Evolutionary conservation across 495 filamentous ascomycete genomes (phyloP).

Genomic region (Collariella sp.): DNA sequence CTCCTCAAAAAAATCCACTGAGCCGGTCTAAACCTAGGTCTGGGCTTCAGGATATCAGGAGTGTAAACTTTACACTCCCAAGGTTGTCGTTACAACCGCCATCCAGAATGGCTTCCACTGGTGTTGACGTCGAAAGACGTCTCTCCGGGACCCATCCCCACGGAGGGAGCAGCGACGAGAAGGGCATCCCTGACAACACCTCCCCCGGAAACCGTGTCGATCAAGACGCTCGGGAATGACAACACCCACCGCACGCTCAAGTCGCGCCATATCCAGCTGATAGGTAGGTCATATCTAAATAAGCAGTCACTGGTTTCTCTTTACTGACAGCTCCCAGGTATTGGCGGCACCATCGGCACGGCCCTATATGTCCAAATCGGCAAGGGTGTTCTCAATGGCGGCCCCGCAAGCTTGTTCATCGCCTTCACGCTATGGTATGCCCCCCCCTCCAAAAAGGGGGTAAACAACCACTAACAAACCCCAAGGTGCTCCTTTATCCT

Average conservation of each 20-base stretch:
- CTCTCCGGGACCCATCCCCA: not conserved
- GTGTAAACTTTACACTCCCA: not conserved
- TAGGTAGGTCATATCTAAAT: slow-evolving; percentile 22
- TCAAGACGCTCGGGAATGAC: slow-evolving; percentile 11
- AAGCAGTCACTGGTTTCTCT: not conserved
- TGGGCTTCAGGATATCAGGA: not conserved
- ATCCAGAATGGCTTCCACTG: slow-evolving; percentile 3
- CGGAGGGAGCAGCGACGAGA: slow-evolving; percentile 9
- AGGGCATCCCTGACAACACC: not conserved
- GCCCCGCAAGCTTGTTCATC: slow-evolving; percentile 66
- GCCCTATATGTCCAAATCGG: slow-evolving; percentile 51
- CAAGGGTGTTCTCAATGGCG: slow-evolving; percentile 55
- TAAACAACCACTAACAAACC: not conserved
- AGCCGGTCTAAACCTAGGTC: not conserved
- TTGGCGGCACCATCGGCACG: slow-evolving; percentile 49
- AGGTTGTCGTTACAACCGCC: no score
- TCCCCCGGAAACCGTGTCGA: not conserved
- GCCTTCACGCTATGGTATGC: slow-evolving; percentile 62
- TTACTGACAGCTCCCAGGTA: slow-evolving; percentile 24
- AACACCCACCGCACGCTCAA: slow-evolving; percentile 39
- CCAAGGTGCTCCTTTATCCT: slow-evolving; percentile 57
- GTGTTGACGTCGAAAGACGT: slow-evolving; percentile 3
- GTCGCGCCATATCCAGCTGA: slow-evolving; percentile 45
- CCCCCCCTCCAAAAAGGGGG: not conserved
- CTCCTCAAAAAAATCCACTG: slow-evolving; percentile 34